Evolutionary conservation across 306 rosid genomes (phyloP).

Genomic region (Fragaria ananassa): DNA sequence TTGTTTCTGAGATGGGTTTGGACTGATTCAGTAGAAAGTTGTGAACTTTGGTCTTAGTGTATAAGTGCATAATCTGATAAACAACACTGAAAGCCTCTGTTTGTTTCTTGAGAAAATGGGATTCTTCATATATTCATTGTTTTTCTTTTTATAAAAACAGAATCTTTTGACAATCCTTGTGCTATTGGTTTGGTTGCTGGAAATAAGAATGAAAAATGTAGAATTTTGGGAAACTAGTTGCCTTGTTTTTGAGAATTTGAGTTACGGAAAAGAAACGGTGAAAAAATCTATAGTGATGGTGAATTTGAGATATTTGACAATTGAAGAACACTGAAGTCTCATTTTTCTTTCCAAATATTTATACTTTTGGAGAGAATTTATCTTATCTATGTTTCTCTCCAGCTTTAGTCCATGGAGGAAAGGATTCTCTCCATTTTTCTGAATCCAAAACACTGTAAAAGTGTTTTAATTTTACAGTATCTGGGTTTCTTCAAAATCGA

Average conservation of each 20-base stretch:
- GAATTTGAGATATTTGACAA: background rate
- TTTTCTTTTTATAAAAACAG: background rate
- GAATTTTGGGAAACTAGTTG: background rate
- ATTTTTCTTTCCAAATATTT: background rate
- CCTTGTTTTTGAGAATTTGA: slow-evolving; percentile 10
- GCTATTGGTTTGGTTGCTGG: slow-evolving; percentile 18
- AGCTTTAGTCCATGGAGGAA: background rate
- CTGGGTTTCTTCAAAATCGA: slow-evolving; percentile 1
- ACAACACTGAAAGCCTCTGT: background rate
- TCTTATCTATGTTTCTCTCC: background rate
- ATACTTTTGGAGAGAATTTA: background rate
- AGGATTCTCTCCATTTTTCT: background rate
- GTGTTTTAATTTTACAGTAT: background rate
- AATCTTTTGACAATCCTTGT: background rate
- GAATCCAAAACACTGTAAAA: background rate
- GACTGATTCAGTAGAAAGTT: slow-evolving; percentile 16
- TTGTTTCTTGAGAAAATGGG: slow-evolving; percentile 29
- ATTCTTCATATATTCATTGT: background rate
- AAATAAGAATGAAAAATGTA: slow-evolving; percentile 7
- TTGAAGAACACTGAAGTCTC: background rate
- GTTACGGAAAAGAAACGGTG: background rate
- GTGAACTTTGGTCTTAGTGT: background rate
- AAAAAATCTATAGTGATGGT: background rate
- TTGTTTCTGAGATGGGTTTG: slow-evolving; percentile 19
- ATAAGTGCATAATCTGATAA: background rate